Evolutionary conservation across 2,329 filamentous ascomycete genomes (phyloP).

Genomic region (Neonectria coccinea): DNA sequence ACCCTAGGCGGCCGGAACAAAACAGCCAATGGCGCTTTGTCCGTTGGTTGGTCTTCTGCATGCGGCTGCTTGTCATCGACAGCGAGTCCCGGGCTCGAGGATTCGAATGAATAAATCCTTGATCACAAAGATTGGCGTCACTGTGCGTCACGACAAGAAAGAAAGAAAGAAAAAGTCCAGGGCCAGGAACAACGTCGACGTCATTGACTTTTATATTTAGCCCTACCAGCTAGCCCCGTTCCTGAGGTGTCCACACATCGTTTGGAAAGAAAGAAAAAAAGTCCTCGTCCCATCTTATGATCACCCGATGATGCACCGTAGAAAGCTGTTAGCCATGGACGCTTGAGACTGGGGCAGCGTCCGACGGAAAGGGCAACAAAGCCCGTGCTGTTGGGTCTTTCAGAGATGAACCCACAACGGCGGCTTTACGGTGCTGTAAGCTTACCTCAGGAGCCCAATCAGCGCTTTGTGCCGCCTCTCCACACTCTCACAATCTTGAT

Average conservation of each 20-base stretch:
- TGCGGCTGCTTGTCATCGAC: neutral
- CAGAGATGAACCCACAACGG: conserved; percentile 29
- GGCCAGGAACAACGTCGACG: conserved; percentile 33
- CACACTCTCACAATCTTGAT: conserved; percentile 42
- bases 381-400: conserved; percentile 35
- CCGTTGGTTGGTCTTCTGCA: neutral
- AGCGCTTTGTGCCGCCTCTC: conserved; percentile 31
- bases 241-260: neutral
- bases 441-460: conserved; percentile 41
- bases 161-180: conserved; percentile 15
- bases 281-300: neutral
- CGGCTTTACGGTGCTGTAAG: conserved; percentile 34
- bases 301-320: conserved; percentile 3
- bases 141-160: neutral
- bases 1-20: conserved; percentile 38
- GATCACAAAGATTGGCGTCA: neutral
- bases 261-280: no score
- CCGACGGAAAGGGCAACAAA: conserved; percentile 19
- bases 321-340: neutral
- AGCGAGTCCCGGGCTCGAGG: neutral
- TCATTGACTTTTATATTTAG: conserved; percentile 33
- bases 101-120: neutral
- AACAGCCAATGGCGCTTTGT: conserved; percentile 38
- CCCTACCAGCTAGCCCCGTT: conserved; percentile 6
- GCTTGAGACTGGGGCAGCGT: conserved; percentile 8